phyloP scores from a whole-genome alignment of 768 basidiomycete species.

The Fomitopsis pulvina region DNA sequence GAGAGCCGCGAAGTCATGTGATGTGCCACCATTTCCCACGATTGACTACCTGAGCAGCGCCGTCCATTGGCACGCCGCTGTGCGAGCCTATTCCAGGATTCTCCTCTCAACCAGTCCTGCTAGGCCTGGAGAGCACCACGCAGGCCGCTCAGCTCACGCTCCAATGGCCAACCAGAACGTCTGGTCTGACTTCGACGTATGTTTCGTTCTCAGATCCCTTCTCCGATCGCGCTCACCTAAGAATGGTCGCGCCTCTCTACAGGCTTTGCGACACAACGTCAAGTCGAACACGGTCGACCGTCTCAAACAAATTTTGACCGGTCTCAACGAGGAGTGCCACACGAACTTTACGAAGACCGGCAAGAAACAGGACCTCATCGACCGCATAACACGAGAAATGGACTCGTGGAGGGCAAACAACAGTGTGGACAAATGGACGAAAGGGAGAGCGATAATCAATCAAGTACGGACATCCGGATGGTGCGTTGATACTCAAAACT shows the following conservation, averaged over 20 bases:
- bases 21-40: conserved; percentile 2
- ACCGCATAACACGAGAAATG: conserved; percentile 56
- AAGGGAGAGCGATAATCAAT: conserved; percentile 57
- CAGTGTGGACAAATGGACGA: conserved; percentile 60
- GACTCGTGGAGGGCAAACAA: conserved; percentile 53
- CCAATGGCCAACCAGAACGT: conserved; percentile 54
- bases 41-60: conserved; percentile 1
- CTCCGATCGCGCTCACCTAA: background rate
- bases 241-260: conserved; percentile 12
- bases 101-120: background rate
- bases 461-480: conserved; percentile 60
- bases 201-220: conserved; percentile 18
- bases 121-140: background rate
- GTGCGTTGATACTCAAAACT: conserved; percentile 42
- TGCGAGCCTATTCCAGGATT: background rate
- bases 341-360: conserved; percentile 67
- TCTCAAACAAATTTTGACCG: conserved; percentile 74
- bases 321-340: conserved; percentile 73
- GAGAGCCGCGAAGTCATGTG: too few relatives aligned
- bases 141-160: background rate
- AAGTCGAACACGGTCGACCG: conserved; percentile 79
- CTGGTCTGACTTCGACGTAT: conserved; percentile 74
- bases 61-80: background rate
- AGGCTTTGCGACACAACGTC: conserved; percentile 67
- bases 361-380: conserved; percentile 84